Conservation (phyloP, 345 rosid genomes). For the Rhodamnia argentea region DNA sequence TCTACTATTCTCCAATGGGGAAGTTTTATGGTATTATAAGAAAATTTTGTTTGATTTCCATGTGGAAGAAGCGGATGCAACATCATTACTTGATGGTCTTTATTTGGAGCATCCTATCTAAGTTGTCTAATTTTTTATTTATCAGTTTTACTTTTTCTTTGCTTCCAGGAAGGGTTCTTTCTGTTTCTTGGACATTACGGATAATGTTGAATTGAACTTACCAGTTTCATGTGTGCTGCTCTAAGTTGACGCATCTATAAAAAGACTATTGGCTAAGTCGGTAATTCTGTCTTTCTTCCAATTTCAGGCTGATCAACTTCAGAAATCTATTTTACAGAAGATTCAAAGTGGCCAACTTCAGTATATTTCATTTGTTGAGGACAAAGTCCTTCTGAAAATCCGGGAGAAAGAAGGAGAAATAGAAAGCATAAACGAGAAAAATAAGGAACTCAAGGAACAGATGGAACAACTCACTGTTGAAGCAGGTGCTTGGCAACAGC, state of each 20-base stretch:
- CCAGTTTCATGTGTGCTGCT: not conserved
- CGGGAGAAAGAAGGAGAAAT: conserved; percentile 66
- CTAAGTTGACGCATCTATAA: not conserved
- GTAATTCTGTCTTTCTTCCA: not conserved
- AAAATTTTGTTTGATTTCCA: not conserved
- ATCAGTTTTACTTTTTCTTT: too few species aligned
- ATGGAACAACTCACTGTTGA: conserved; percentile 59
- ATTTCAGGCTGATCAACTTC: conserved; percentile 48
- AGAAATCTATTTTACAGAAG: conserved; percentile 46
- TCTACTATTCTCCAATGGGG: not conserved
- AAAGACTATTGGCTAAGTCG: not conserved
- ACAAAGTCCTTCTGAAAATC: conserved; percentile 44
- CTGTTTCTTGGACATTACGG: not conserved
- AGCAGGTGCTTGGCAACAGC: conserved; percentile 74
- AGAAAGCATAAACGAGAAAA: conserved; percentile 55
- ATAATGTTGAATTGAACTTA: not conserved
- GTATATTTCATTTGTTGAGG: conserved; percentile 51
- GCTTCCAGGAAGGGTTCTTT: not conserved
- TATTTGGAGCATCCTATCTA: not conserved
- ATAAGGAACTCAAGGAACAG: conserved; percentile 65
- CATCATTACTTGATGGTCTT: not conserved
- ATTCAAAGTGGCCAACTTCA: conserved; percentile 49
- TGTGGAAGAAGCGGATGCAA: not conserved
- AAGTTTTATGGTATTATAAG: not conserved
- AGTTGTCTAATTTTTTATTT: not conserved